These are phyloP conservation scores for Shiraia sp. DNA, from an alignment of 2,329 filamentous ascomycete genomes.

Conservation along the genomic window DNA sequence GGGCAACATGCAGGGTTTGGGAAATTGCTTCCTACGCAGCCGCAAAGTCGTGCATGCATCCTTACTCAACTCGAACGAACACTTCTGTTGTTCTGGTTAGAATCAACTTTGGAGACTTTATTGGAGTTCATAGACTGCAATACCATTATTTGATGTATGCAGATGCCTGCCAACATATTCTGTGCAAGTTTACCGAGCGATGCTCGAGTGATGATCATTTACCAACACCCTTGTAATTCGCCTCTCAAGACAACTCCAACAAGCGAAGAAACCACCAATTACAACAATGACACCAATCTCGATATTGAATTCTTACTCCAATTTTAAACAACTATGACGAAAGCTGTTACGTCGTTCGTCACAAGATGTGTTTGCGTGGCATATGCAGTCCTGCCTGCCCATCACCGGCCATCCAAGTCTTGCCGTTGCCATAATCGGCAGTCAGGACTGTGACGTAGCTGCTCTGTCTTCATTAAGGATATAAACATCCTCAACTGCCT, in stretches of 20 bases:
- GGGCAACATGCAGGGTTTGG: slow-evolving; percentile 18
- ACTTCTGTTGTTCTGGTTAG: too few species aligned
- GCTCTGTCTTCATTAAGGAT: slow-evolving; percentile 8
- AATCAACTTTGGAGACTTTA: too few species aligned
- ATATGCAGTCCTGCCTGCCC: slow-evolving; percentile 5
- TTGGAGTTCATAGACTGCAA: too few species aligned
- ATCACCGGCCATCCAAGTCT: slow-evolving; percentile 7
- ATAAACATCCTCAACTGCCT: slow-evolving; percentile 21
- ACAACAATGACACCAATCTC: not conserved
- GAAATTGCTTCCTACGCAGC: not conserved
- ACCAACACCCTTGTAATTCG: slow-evolving; percentile 9
- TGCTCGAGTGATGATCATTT: slow-evolving; percentile 1
- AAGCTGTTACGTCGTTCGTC: slow-evolving; percentile 8
- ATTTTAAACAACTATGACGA: slow-evolving; percentile 4
- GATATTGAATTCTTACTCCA: not conserved
- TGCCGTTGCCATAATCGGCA: slow-evolving; percentile 9
- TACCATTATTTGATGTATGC: too few species aligned
- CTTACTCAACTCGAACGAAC: too few species aligned
- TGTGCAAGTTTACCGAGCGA: slow-evolving; percentile 3
- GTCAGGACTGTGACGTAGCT: slow-evolving; percentile 30
- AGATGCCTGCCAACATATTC: too few species aligned
- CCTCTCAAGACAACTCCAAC: slow-evolving; percentile 5
- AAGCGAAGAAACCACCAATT: slow-evolving; percentile 9
- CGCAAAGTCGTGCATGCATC: too few species aligned
- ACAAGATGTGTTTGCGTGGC: slow-evolving; percentile 1